Evolutionary conservation across 2,329 filamentous ascomycete species (phyloP).

Genomic region (Nemania diffusa): DNA sequence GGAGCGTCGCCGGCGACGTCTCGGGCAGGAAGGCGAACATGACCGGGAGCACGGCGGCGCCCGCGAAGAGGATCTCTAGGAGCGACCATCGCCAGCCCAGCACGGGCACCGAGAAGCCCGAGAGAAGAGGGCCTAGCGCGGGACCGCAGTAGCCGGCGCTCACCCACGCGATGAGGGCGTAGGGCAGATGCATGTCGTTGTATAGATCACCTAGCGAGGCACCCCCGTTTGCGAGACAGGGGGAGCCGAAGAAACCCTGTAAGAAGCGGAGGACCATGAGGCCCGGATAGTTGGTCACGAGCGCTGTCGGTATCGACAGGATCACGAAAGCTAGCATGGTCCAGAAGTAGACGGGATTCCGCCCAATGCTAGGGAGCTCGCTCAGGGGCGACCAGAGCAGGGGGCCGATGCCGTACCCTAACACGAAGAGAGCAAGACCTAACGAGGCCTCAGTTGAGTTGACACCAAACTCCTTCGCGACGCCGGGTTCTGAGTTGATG

Average conservation of each 20-base stretch:
- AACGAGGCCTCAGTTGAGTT: constrained; percentile 56
- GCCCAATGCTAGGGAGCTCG: constrained; percentile 73
- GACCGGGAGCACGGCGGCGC: background rate
- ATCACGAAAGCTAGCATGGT: constrained; percentile 77
- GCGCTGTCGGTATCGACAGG: constrained; percentile 70
- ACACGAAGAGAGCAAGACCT: constrained; percentile 62
- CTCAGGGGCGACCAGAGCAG: constrained; percentile 73
- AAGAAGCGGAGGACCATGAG: constrained; percentile 73
- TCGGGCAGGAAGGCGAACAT: constrained; percentile 73
- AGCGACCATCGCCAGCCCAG: constrained; percentile 70
- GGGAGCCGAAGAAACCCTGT: constrained; percentile 73
- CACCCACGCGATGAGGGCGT: constrained; percentile 69
- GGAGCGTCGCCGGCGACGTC: constrained; percentile 68
- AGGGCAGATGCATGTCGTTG: constrained; percentile 65
- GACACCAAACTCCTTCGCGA: constrained; percentile 65
- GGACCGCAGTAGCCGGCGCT: constrained; percentile 52
- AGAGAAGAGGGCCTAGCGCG: constrained; percentile 69
- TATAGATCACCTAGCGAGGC: constrained; percentile 66
- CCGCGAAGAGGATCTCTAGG: constrained; percentile 61
- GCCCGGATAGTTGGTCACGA: constrained; percentile 71
- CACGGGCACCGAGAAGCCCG: constrained; percentile 38
- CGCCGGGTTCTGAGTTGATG: constrained; percentile 55
- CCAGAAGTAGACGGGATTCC: constrained; percentile 74
- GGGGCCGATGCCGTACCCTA: constrained; percentile 70
- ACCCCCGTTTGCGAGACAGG: constrained; percentile 69